phyloP scores from a whole-genome alignment of 1,139 yeast genomes.

The Zygoascus sp. region DNA sequence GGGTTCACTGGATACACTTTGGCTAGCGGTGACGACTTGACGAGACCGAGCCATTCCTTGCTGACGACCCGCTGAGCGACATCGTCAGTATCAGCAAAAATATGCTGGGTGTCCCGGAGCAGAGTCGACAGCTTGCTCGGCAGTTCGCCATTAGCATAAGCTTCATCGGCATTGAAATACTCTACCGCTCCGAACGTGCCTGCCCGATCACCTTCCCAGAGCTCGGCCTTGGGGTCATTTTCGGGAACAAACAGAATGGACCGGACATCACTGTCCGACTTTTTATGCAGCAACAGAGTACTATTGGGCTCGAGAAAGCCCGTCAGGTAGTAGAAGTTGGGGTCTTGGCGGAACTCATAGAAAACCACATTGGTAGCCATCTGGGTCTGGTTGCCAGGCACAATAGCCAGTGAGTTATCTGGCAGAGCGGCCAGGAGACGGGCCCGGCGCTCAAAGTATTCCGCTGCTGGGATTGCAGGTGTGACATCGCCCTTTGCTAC shows the following conservation, averaged over 20 bases:
- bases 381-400: conserved; percentile 68
- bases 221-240: conserved; percentile 68
- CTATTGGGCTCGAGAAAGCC: conserved; percentile 95
- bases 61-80: conserved; percentile 11
- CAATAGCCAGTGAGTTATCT: conserved; percentile 60
- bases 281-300: conserved; percentile 66
- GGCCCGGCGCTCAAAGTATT: conserved; percentile 69
- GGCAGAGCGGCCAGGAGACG: conserved; percentile 56
- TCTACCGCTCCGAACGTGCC: conserved; percentile 81
- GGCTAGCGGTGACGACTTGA: conserved; percentile 3
- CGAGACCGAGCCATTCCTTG: conserved; percentile 3
- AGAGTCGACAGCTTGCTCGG: conserved; percentile 21
- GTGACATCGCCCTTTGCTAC: conserved; percentile 75
- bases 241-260: conserved; percentile 74
- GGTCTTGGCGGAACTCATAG: conserved; percentile 87
- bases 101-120: conserved; percentile 22
- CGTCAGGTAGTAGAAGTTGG: conserved; percentile 76
- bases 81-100: conserved; percentile 28
- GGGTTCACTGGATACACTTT: conserved; percentile 28
- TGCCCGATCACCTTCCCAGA: conserved; percentile 93
- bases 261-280: conserved; percentile 43
- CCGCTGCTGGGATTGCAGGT: conserved; percentile 80
- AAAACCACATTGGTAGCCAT: conserved; percentile 89
- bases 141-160: conserved; percentile 46
- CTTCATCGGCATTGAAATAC: conserved; percentile 81